These are phyloP conservation scores for Microbotryomycetes sp. DNA, from an alignment of 1,284 basidiomycete genomes.

Conservation along the genomic window DNA sequence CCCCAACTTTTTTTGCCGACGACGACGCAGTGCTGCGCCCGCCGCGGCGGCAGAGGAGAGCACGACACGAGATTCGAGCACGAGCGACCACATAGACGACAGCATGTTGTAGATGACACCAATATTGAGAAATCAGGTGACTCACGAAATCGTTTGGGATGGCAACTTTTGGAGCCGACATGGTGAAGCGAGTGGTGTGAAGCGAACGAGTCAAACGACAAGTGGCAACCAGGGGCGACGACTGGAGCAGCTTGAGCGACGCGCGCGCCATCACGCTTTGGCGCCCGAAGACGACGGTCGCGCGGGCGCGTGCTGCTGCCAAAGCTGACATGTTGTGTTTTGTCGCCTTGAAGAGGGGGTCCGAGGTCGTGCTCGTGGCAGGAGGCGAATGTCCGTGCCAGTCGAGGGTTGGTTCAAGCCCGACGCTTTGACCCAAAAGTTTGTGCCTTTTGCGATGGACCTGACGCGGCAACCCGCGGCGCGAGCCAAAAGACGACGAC, in stretches of 20 bases:
- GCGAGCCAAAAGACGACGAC: too few relatives aligned
- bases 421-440: too few relatives aligned
- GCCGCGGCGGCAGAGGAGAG: too few relatives aligned
- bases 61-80: too few relatives aligned
- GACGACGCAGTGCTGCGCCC: too few relatives aligned
- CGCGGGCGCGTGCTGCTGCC: not conserved
- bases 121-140: too few relatives aligned
- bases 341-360: conserved; percentile 18
- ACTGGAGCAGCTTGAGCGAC: not conserved
- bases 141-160: conserved; percentile 49
- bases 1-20: too few relatives aligned
- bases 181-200: conserved; percentile 27
- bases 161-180: conserved; percentile 42
- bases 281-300: not conserved
- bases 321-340: conserved; percentile 32
- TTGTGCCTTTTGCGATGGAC: too few relatives aligned
- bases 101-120: too few relatives aligned
- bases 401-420: too few relatives aligned
- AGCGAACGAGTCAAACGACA: conserved; percentile 22
- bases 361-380: not conserved
- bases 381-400: conserved; percentile 15
- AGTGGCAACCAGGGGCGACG: not conserved
- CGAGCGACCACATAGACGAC: too few relatives aligned
- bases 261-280: not conserved
- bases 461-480: too few relatives aligned